A percentile compares a stretch with the other conserved stretches of the same genome.
Conservation (phyloP, 768 basidiomycete genomes). For the Pulveroboletus sp. region DNA sequence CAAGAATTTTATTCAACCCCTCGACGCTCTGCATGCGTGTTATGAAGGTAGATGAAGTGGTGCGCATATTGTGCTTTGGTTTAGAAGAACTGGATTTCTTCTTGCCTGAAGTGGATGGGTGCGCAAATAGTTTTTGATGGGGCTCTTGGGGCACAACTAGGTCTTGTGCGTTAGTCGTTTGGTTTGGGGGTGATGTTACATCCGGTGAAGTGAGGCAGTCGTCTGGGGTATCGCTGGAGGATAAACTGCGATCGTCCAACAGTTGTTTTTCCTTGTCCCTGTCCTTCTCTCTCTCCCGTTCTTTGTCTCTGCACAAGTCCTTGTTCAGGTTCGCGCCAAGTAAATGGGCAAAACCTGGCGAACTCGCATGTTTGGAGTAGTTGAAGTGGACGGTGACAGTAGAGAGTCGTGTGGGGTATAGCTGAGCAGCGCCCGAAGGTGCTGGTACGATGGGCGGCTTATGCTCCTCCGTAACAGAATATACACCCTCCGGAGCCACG, state of each 20-base stretch:
- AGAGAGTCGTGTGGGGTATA: slow-evolving; percentile 63
- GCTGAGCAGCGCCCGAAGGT: slow-evolving; percentile 32
- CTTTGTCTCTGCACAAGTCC: slow-evolving; percentile 50
- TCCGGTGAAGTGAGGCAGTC: slow-evolving; percentile 49
- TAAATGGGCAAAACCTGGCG: slow-evolving; percentile 65
- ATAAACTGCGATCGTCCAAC: slow-evolving; percentile 65
- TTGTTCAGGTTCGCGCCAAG: slow-evolving; percentile 58
- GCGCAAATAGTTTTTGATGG: slow-evolving; percentile 62
- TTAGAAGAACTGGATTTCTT: slow-evolving; percentile 65
- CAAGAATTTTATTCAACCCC: slow-evolving; percentile 66
- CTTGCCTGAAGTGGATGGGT: slow-evolving; percentile 40
- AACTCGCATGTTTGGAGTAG: slow-evolving; percentile 46
- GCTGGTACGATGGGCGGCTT: slow-evolving; percentile 54
- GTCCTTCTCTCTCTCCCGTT: slow-evolving; percentile 35
- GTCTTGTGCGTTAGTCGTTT: slow-evolving; percentile 36
- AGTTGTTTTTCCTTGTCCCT: slow-evolving; percentile 38
- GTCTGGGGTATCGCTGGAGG: slow-evolving; percentile 80
- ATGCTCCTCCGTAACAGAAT: slow-evolving; percentile 85
- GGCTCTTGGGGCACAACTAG: slow-evolving; percentile 22
- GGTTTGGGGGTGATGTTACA: slow-evolving; percentile 24
- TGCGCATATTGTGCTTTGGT: slow-evolving; percentile 89
- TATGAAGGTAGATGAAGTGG: slow-evolving; percentile 91
- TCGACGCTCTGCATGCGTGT: slow-evolving; percentile 82
- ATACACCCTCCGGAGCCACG: slow-evolving; percentile 87
- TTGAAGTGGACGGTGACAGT: slow-evolving; percentile 64